phyloP scores from a whole-genome alignment of 2,329 filamentous ascomycete genomes.

The Fusarium caatingaense region DNA sequence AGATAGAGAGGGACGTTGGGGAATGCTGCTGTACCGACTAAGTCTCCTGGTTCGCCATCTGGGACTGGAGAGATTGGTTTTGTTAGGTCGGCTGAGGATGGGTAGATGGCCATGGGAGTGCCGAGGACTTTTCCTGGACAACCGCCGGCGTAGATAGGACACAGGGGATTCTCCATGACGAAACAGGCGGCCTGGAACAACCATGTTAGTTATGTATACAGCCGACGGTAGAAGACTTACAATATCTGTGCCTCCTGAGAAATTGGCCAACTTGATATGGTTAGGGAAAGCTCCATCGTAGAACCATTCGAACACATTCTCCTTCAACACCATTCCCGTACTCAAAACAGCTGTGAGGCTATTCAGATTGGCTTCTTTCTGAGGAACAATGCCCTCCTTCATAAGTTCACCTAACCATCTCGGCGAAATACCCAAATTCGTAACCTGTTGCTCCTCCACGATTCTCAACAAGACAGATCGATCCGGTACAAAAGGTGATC shows the following conservation, averaged over 20 bases:
- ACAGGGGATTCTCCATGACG: constrained; percentile 73
- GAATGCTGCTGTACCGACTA: constrained; percentile 77
- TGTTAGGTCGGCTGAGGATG: constrained; percentile 60
- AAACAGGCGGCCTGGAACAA: constrained; percentile 67
- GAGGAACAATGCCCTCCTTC: constrained; percentile 71
- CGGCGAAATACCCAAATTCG: constrained; percentile 79
- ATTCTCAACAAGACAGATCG: constrained; percentile 71
- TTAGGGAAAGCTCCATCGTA: constrained; percentile 77
- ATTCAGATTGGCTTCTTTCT: constrained; percentile 71
- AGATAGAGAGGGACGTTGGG: constrained; percentile 80
- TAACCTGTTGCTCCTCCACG: constrained; percentile 72
- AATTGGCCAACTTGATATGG: constrained; percentile 75
- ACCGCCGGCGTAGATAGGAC: constrained; percentile 71
- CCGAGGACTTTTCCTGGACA: constrained; percentile 63
- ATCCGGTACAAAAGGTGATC: constrained; percentile 81
- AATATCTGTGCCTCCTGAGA: constrained; percentile 82
- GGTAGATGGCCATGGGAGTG: constrained; percentile 68
- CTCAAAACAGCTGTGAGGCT: constrained; percentile 71
- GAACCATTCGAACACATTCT: constrained; percentile 83
- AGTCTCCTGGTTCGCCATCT: constrained; percentile 76
- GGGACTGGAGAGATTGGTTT: constrained; percentile 58
- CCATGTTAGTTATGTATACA: background rate
- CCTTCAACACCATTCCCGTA: constrained; percentile 85
- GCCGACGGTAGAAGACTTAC: constrained; percentile 53
- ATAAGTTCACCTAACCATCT: constrained; percentile 80